A percentile compares a stretch with the other conserved stretches of the same genome.
These are phyloP conservation scores for Diplodia seriata DNA, from an alignment of 2,329 filamentous ascomycete species.

Conservation along the genomic window DNA sequence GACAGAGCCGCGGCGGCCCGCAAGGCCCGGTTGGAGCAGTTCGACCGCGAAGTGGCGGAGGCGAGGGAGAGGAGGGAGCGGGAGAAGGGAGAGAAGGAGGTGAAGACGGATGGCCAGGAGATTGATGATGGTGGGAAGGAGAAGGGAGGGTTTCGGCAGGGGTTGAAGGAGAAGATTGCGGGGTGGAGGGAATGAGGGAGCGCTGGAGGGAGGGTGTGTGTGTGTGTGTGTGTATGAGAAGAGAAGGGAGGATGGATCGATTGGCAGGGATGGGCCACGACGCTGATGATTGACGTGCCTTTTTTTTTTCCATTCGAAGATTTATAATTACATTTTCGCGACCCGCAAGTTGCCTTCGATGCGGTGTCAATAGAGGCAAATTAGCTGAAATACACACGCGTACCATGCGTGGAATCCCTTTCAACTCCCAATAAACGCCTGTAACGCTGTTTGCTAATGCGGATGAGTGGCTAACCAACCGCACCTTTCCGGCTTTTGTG, in stretches of 20 bases:
- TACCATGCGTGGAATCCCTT: not conserved
- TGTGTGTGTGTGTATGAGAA: no score
- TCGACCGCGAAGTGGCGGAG: conserved; percentile 1
- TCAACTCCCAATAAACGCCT: not conserved
- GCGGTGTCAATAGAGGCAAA: not conserved
- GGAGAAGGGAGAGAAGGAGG: not conserved
- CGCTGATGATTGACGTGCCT: not conserved
- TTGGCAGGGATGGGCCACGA: not conserved
- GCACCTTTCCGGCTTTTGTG: not conserved
- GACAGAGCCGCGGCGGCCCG: not conserved
- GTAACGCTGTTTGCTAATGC: not conserved
- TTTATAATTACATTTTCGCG: not conserved
- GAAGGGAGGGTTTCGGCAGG: not conserved
- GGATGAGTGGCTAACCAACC: not conserved
- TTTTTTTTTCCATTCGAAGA: not conserved
- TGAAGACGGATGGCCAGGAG: not conserved
- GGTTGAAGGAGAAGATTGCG: not conserved
- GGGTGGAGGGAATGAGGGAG: not conserved
- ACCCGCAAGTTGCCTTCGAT: not conserved
- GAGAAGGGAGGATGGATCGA: not conserved
- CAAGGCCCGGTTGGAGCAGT: not conserved
- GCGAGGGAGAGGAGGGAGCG: conserved; percentile 8
- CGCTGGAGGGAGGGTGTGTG: not conserved
- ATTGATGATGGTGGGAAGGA: not conserved
- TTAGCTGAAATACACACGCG: not conserved